phyloP scores from a whole-genome alignment of 495 filamentous ascomycete species.

The Podospora conica region DNA sequence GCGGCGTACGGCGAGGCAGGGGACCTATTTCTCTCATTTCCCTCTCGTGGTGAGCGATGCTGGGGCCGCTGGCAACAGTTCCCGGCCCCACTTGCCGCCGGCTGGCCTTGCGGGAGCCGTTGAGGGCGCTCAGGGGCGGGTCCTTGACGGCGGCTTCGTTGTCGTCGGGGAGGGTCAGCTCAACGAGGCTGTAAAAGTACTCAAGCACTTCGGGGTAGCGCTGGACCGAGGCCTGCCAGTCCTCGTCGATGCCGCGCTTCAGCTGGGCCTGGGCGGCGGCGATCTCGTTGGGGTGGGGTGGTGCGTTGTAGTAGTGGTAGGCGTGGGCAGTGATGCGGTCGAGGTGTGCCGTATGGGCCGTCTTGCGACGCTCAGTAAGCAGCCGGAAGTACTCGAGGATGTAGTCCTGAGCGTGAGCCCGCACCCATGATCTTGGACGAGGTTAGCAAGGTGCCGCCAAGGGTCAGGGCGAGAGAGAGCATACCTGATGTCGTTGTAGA shows the following conservation, averaged over 20 bases:
- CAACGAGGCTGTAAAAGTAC: constrained; percentile 62
- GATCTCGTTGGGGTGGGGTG: constrained; percentile 53
- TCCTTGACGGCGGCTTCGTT: constrained; percentile 49
- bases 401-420: constrained; percentile 60
- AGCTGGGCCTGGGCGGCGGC: constrained; percentile 52
- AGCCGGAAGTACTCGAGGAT: constrained; percentile 63
- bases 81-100: constrained; percentile 24
- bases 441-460: constrained; percentile 20
- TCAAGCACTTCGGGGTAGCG: constrained; percentile 68
- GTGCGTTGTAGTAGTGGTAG: constrained; percentile 50
- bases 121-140: constrained; percentile 49
- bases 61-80: constrained; percentile 32
- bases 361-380: constrained; percentile 55
- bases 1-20: constrained; percentile 27
- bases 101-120: constrained; percentile 33
- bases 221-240: constrained; percentile 64
- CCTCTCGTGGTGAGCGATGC: constrained; percentile 24
- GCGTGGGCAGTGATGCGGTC: constrained; percentile 51
- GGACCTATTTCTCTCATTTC: constrained; percentile 17
- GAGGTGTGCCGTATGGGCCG: constrained; percentile 48
- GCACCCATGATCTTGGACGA: constrained; percentile 55
- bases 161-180: constrained; percentile 51
- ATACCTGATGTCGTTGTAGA: constrained; percentile 61
- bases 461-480: constrained; percentile 10
- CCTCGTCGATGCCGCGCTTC: constrained; percentile 64